Evolutionary conservation across 1,284 basidiomycete species (phyloP).

Genomic region (Austropuccinia psidii): DNA sequence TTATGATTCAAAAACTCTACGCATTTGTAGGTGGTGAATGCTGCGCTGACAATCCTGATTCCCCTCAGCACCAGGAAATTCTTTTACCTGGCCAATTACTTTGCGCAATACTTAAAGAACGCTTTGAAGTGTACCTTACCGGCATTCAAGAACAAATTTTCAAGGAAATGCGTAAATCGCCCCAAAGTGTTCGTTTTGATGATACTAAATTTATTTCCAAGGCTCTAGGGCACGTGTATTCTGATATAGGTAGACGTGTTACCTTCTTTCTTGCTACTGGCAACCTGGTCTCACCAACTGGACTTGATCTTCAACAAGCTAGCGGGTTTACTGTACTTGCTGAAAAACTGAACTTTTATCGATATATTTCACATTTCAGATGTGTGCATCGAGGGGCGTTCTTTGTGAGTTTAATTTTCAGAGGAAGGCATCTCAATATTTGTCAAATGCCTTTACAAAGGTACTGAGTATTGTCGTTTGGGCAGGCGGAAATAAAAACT

Average conservation of each 20-base stretch:
- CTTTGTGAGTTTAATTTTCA: conserved; percentile 53
- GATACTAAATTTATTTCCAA: conserved; percentile 78
- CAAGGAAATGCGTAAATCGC: conserved; percentile 65
- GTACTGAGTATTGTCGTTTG: not conserved
- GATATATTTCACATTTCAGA: conserved; percentile 96
- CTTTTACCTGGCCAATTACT: conserved; percentile 88
- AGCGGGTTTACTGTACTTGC: conserved; percentile 97
- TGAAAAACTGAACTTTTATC: conserved; percentile 97
- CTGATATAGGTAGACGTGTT: conserved; percentile 82
- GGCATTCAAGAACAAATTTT: conserved; percentile 66
- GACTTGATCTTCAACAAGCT: conserved; percentile 93
- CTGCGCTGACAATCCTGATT: conserved; percentile 94
- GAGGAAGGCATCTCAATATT: too few relatives aligned
- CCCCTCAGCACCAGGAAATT: conserved; percentile 96
- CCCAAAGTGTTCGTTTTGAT: conserved; percentile 70
- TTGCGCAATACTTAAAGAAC: conserved; percentile 97
- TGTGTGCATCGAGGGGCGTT: conserved; percentile 99
- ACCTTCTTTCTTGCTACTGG: conserved; percentile 96
- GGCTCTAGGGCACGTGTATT: conserved; percentile 69
- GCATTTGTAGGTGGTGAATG: conserved; percentile 82
- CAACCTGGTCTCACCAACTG: conserved; percentile 87
- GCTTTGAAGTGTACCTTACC: conserved; percentile 80
- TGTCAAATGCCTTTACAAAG: too few relatives aligned
- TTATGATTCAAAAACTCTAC: conserved; percentile 96
- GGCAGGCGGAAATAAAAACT: conserved; percentile 81